Evolutionary conservation across 441 rosid genomes (phyloP), one percentile per base, ranked within the genome.

Genomic region (Populus hybrid): DNA sequence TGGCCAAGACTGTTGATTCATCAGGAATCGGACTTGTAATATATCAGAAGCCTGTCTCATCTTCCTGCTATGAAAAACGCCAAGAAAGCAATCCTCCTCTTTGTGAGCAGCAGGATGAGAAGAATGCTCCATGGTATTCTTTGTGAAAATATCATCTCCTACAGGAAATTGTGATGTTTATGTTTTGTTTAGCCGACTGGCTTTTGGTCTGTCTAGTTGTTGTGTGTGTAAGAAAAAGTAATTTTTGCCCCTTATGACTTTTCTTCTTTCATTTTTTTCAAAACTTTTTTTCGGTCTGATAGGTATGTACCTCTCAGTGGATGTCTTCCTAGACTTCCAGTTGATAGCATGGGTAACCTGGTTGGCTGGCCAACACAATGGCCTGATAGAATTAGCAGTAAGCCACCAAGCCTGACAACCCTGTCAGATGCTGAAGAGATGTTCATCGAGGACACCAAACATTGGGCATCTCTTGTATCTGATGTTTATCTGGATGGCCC

Each of bases 1-100:
- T 92, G 71, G 82, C 90, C 9, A 93, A 90, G 87, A 82, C 88
- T 20, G 80, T 78, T 63, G 90, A 89, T 78, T 86, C 89, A 1
- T 79, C 92, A 16, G 90, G 94, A 63, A 84, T 93, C 38, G 99
- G 99, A 76, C 87, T 91, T 38, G 94, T 91, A 71, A 88, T 93
- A 84, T 95, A 87, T 78, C 95, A 89, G 81, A 95, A 93, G 82
- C 98, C 99, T 21, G 80, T 74, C 70, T 86, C 92, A 9, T 84
- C 85, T 80, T 83, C 90, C 29, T 93, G 98, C 82, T 95, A 95
- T 79, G 85, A 83, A 40, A 73, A 83, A 68, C 91, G 90, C 68
- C 82, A 81, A 78, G 82, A 77, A 26, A 85, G 82, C 50, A 79
- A 74, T 40, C 96, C 94, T 74, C 94, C 98, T 76, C 64, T 92